Percentiles rank a stretch among this genome's conserved stretches.
These are phyloP conservation scores for Nemania serpens DNA, from an alignment of 2,329 filamentous ascomycete genomes.

Conservation along the genomic window DNA sequence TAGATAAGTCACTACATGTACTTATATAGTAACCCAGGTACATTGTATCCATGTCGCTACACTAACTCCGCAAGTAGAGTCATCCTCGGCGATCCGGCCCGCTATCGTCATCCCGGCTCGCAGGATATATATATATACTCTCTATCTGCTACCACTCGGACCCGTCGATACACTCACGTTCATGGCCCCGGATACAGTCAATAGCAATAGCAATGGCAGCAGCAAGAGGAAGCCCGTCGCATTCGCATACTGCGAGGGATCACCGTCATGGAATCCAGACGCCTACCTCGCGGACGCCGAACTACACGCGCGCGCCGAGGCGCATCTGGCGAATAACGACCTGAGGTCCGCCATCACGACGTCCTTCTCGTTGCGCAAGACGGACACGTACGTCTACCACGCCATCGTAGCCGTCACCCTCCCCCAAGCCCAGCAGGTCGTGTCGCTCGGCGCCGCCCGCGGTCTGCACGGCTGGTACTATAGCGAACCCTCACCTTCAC, in stretches of 20 bases:
- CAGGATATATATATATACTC: too few relatives aligned
- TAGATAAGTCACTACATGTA: too few relatives aligned
- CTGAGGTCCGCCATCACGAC: conserved; percentile 50
- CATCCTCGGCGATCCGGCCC: too few relatives aligned
- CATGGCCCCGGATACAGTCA: too few relatives aligned
- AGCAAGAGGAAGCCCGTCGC: conserved; percentile 32
- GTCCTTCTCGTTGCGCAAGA: conserved; percentile 50
- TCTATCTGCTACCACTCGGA: too few relatives aligned
- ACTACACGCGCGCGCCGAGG: conserved; percentile 45
- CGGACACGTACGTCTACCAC: conserved; percentile 56
- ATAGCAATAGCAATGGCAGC: conserved; percentile 6
- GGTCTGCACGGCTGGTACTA: conserved; percentile 57
- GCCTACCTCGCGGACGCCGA: conserved; percentile 46
- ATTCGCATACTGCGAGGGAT: conserved; percentile 51
- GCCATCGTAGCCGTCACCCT: conserved; percentile 56
- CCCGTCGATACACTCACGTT: too few relatives aligned
- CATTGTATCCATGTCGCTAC: too few relatives aligned
- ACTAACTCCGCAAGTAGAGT: too few relatives aligned
- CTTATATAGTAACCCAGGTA: too few relatives aligned
- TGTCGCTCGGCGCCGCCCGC: conserved; percentile 50
- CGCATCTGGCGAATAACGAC: conserved; percentile 47
- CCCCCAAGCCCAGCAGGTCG: conserved; percentile 52
- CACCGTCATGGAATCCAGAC: conserved; percentile 49
- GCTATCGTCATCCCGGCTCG: too few relatives aligned
- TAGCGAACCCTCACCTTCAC: conserved; percentile 12